Conservation (phyloP, 2,329 filamentous ascomycete species). For the Sporothrix pseudoabietina region DNA sequence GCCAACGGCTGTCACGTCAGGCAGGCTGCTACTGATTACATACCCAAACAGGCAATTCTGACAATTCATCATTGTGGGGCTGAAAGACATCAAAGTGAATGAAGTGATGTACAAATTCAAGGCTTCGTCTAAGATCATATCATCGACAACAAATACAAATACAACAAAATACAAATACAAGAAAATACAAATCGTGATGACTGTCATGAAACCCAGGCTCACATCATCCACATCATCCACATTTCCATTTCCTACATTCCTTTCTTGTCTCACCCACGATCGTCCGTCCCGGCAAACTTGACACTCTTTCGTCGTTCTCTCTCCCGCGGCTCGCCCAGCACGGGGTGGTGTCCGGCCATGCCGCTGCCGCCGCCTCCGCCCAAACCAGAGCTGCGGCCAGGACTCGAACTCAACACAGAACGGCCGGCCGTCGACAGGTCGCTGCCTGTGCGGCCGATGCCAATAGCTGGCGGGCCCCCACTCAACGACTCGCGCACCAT, state of each 20-base stretch:
- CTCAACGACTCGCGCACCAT: slow-evolving; percentile 57
- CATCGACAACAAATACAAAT: not conserved
- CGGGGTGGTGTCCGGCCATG: not conserved
- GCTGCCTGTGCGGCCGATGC: slow-evolving; percentile 13
- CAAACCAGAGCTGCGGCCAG: slow-evolving; percentile 39
- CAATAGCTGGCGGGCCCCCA: slow-evolving; percentile 21
- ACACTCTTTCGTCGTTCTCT: slow-evolving; percentile 65
- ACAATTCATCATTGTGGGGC: not conserved
- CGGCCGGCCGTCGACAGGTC: slow-evolving; percentile 32
- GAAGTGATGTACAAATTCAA: not conserved
- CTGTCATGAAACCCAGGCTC: no score
- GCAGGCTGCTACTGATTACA: not conserved
- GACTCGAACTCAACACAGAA: slow-evolving; percentile 55
- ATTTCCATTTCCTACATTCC: not conserved
- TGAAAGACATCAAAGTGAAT: not conserved
- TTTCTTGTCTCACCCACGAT: not conserved
- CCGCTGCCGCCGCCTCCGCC: not conserved
- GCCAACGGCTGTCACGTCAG: not conserved
- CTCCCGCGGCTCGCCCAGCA: slow-evolving; percentile 39
- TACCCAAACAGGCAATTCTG: not conserved
- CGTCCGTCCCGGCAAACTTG: slow-evolving; percentile 57
- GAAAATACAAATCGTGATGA: not conserved
- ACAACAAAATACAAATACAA: slow-evolving; percentile 1
- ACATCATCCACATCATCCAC: not conserved
- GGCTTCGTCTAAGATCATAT: no score